A percentile compares a stretch with the other conserved stretches of the same genome.
phyloP scores from a whole-genome alignment of 2,329 filamentous ascomycete species.

The Ophiostoma angusticollis region DNA sequence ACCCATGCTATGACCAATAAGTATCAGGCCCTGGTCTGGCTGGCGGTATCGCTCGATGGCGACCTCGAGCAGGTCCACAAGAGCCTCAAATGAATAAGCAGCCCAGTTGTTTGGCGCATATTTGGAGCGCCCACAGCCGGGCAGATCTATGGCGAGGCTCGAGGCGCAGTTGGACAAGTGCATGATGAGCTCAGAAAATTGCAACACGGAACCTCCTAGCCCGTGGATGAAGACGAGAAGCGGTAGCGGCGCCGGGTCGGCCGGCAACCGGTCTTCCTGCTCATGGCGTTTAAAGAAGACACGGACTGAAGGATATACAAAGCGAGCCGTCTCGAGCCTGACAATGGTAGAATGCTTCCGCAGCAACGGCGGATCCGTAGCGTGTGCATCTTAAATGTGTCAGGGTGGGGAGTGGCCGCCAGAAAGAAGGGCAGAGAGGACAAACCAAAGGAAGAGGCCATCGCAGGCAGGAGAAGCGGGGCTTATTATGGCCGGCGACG shows the following conservation, averaged over 20 bases:
- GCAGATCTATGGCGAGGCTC: slow-evolving; percentile 78
- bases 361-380: slow-evolving; percentile 66
- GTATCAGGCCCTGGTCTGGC: slow-evolving; percentile 57
- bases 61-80: slow-evolving; percentile 60
- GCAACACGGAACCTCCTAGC: slow-evolving; percentile 79
- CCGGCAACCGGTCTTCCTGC: slow-evolving; percentile 69
- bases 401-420: background rate
- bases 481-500: no score
- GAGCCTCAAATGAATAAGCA: slow-evolving; percentile 65
- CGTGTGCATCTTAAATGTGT: slow-evolving; percentile 25
- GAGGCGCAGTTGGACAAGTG: slow-evolving; percentile 73
- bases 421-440: background rate
- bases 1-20: slow-evolving; percentile 86
- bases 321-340: slow-evolving; percentile 57
- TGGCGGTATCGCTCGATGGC: slow-evolving; percentile 65
- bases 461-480: no score
- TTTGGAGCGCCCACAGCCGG: slow-evolving; percentile 72
- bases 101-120: slow-evolving; percentile 60
- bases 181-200: slow-evolving; percentile 70
- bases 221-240: slow-evolving; percentile 87
- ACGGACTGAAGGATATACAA: slow-evolving; percentile 63
- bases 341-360: slow-evolving; percentile 60
- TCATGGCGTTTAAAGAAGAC: slow-evolving; percentile 75
- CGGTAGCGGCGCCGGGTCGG: slow-evolving; percentile 59
- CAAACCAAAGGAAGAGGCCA: slow-evolving; percentile 2